Percentiles rank a stretch among this genome's conserved stretches.
These are phyloP conservation scores for Penicillium sp. DNA, from an alignment of 2,329 filamentous ascomycete genomes.

Conservation along the genomic window DNA sequence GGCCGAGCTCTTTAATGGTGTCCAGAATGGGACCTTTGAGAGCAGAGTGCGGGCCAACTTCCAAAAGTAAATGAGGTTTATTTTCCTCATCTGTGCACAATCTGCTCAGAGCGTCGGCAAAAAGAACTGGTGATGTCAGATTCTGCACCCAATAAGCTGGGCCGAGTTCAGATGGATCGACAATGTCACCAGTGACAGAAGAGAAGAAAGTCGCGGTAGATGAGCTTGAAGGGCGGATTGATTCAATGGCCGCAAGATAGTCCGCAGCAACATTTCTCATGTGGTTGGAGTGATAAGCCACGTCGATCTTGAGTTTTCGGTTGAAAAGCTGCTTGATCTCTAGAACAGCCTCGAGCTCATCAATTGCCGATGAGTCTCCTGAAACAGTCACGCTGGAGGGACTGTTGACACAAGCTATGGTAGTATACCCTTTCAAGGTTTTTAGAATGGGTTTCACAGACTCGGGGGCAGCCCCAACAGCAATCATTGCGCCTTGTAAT, in stretches of 20 bases:
- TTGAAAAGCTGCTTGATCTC: conserved; percentile 18
- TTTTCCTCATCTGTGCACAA: conserved; percentile 15
- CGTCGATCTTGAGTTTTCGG: conserved; percentile 30
- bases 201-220: conserved; percentile 17
- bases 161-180: conserved; percentile 17
- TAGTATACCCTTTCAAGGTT: conserved; percentile 13
- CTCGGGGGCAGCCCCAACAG: conserved; percentile 22
- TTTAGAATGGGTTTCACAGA: conserved; percentile 14
- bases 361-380: conserved; percentile 16
- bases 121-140: conserved; percentile 21
- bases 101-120: conserved; percentile 18
- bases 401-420: conserved; percentile 21
- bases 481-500: conserved; percentile 27
- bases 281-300: conserved; percentile 21
- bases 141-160: conserved; percentile 26
- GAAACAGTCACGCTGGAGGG: conserved; percentile 21
- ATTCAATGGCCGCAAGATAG: conserved; percentile 16
- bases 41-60: conserved; percentile 36
- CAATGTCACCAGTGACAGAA: conserved; percentile 15
- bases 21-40: conserved; percentile 28
- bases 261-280: conserved; percentile 20
- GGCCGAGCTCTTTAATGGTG: conserved; percentile 22
- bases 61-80: conserved; percentile 20
- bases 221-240: conserved; percentile 11
- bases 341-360: conserved; percentile 13